These are phyloP conservation scores for Hapsidospora chrysogenum DNA, from an alignment of 495 filamentous ascomycete species.

Conservation along the genomic window DNA sequence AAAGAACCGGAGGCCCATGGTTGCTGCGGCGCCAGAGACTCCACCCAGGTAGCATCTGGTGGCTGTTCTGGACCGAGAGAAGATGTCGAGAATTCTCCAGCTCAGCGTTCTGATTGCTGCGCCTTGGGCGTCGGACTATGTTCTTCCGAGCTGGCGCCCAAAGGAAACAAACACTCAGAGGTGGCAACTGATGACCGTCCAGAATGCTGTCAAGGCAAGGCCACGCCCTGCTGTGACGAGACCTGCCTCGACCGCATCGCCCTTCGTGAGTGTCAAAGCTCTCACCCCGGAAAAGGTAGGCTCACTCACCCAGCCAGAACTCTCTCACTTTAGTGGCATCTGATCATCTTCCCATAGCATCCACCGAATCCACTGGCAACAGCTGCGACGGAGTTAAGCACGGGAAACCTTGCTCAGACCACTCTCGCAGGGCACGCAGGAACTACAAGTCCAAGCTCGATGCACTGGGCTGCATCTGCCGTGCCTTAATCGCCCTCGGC, in stretches of 20 bases:
- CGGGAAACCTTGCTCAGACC: slow-evolving; percentile 13
- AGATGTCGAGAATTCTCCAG: too few relatives aligned
- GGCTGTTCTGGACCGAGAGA: too few relatives aligned
- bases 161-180: too few relatives aligned
- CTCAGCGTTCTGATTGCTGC: too few relatives aligned
- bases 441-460: slow-evolving; percentile 23
- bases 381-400: slow-evolving; percentile 6
- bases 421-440: slow-evolving; percentile 14
- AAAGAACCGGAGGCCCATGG: too few relatives aligned
- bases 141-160: too few relatives aligned
- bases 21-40: too few relatives aligned
- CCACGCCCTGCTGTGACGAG: slow-evolving; percentile 14
- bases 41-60: too few relatives aligned
- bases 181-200: too few relatives aligned
- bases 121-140: too few relatives aligned
- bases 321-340: slow-evolving; percentile 1
- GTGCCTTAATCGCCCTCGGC: slow-evolving; percentile 32
- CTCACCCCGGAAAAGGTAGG: not conserved
- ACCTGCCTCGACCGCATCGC: slow-evolving; percentile 32
- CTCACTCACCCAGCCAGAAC: not conserved
- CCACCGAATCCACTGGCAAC: slow-evolving; percentile 4
- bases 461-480: slow-evolving; percentile 37
- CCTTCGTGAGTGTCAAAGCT: slow-evolving; percentile 16
- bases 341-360: not conserved
- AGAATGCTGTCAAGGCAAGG: slow-evolving; percentile 1